Conservation (phyloP, 176 grass and related monocot genomes). For the Oryza coarctata region DNA sequence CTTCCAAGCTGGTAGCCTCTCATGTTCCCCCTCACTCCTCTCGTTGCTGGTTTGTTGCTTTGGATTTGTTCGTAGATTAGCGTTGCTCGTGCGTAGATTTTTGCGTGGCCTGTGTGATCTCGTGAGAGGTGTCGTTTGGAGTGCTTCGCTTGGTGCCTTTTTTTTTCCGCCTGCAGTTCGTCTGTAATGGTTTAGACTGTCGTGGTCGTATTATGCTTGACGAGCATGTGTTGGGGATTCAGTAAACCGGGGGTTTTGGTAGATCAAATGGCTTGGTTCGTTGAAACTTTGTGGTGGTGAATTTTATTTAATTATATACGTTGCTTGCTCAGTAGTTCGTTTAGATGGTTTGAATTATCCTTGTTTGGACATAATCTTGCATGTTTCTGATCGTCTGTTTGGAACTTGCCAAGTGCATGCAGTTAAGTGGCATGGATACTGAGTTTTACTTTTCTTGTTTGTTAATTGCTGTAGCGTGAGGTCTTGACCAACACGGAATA, state of each 20-base stretch:
- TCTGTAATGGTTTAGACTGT: conserved; percentile 21
- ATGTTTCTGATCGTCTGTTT: neutral
- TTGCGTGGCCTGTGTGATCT: conserved; percentile 29
- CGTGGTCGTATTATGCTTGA: neutral
- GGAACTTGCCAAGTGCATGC: neutral
- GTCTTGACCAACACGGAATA: neutral
- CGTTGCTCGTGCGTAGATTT: conserved; percentile 16
- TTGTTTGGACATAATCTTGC: neutral
- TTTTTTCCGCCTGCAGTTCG: neutral
- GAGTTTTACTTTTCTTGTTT: neutral
- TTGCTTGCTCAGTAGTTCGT: neutral
- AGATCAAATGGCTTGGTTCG: conserved; percentile 9
- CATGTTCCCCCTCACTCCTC: neutral
- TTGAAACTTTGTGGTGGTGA: neutral
- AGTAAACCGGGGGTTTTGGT: conserved; percentile 1
- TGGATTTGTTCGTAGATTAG: conserved; percentile 25
- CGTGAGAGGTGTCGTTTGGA: neutral
- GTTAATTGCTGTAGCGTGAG: neutral
- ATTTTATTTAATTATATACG: neutral
- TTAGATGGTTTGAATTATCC: neutral
- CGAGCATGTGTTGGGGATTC: conserved; percentile 9
- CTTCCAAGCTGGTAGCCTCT: conserved; percentile 77
- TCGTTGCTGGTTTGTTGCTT: neutral
- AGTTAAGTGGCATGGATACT: neutral
- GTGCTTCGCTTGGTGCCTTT: conserved; percentile 13